A percentile compares a stretch with the other conserved stretches of the same genome.
Evolutionary conservation across 441 rosid species (phyloP).

Genomic region (Daphne laureola): DNA sequence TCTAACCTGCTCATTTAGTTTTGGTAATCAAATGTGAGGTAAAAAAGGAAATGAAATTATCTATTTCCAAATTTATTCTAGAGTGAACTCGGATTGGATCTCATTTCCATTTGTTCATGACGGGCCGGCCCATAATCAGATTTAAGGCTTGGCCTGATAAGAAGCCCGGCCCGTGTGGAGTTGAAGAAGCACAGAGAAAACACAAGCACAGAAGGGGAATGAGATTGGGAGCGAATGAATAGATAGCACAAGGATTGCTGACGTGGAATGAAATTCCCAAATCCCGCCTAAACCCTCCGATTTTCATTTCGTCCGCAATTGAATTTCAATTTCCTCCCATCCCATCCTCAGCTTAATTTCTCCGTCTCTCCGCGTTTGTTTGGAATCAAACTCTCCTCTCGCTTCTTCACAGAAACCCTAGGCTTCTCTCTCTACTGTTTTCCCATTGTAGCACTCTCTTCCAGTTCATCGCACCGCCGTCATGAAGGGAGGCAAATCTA

Average conservation of each 20-base stretch:
- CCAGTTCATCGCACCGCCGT: conserved; percentile 4
- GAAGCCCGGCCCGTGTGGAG: conserved; percentile 17
- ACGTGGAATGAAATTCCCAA: conserved; percentile 49
- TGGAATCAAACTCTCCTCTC: conserved; percentile 4
- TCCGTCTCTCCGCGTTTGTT: conserved; percentile 22
- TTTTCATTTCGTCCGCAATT: conserved; percentile 65
- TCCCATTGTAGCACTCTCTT: not conserved
- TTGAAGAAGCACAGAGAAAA: conserved; percentile 51
- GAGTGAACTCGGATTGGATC: no score
- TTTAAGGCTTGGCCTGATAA: not conserved
- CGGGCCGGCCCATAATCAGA: not conserved
- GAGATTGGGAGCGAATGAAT: conserved; percentile 18
- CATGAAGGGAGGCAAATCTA: conserved; percentile 91
- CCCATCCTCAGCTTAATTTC: conserved; percentile 37
- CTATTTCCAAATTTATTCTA: no score
- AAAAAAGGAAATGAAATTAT: no score
- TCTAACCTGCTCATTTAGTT: not conserved
- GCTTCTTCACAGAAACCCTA: conserved; percentile 23
- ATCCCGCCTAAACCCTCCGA: conserved; percentile 77
- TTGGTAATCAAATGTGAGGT: not conserved
- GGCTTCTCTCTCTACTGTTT: conserved; percentile 14
- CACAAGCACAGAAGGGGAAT: conserved; percentile 31
- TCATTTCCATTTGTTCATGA: not conserved
- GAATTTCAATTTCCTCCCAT: conserved; percentile 59
- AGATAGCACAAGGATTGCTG: conserved; percentile 40